A percentile compares a stretch with the other conserved stretches of the same genome.
These are phyloP conservation scores for Peltaster fructicola DNA, from an alignment of 2,329 filamentous ascomycete genomes.

Conservation along the genomic window DNA sequence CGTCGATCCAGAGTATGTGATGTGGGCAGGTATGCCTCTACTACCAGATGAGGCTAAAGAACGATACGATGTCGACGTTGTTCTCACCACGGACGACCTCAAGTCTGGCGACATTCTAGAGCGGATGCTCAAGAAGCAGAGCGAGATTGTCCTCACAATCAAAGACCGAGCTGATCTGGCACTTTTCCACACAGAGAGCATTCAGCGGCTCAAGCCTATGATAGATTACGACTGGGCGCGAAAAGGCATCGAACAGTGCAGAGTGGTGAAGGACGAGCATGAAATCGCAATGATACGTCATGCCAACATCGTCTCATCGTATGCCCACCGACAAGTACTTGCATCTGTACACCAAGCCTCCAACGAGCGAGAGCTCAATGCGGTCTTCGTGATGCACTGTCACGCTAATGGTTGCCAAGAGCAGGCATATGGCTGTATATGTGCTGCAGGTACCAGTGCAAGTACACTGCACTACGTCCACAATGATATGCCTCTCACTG, in stretches of 20 bases:
- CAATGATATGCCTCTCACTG: slow-evolving; percentile 51
- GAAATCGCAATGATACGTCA: slow-evolving; percentile 69
- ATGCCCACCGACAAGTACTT: slow-evolving; percentile 61
- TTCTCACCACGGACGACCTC: slow-evolving; percentile 38
- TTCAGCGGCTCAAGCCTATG: slow-evolving; percentile 48
- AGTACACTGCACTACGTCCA: slow-evolving; percentile 78
- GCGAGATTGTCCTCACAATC: slow-evolving; percentile 53
- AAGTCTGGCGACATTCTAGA: slow-evolving; percentile 50
- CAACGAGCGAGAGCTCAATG: slow-evolving; percentile 74
- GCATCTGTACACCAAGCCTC: slow-evolving; percentile 40
- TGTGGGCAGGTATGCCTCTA: slow-evolving; percentile 89
- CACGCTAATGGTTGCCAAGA: slow-evolving; percentile 58
- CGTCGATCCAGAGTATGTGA: slow-evolving; percentile 70
- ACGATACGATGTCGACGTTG: slow-evolving; percentile 39
- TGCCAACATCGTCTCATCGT: slow-evolving; percentile 63
- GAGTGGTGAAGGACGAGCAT: slow-evolving; percentile 68
- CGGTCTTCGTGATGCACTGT: slow-evolving; percentile 58
- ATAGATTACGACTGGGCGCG: slow-evolving; percentile 42
- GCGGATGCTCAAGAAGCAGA: slow-evolving; percentile 22
- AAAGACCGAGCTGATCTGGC: slow-evolving; percentile 44
- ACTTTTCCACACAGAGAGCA: slow-evolving; percentile 35
- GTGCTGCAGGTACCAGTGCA: slow-evolving; percentile 61
- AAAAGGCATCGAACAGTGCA: slow-evolving; percentile 57
- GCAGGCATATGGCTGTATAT: slow-evolving; percentile 76
- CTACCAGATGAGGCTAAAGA: slow-evolving; percentile 55